These are phyloP conservation scores for Strobilomyces echinocephalus DNA, from an alignment of 768 basidiomycete genomes.

Conservation along the genomic window DNA sequence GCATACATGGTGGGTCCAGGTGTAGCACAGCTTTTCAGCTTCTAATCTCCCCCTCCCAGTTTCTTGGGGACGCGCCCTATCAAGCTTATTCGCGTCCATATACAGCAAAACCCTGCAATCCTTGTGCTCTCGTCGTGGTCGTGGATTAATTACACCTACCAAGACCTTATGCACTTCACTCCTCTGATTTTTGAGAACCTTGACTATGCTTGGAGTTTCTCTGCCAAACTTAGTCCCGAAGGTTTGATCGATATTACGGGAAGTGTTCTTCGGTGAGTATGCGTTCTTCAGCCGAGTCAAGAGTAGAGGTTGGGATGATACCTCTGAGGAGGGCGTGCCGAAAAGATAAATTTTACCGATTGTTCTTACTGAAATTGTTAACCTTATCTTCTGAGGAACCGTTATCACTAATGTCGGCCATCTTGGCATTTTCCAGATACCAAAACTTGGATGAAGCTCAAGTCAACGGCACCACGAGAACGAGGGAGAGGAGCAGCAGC, in stretches of 20 bases:
- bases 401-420: conserved; percentile 2
- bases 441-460: conserved; percentile 88
- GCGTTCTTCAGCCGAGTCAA: neutral
- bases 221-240: conserved; percentile 92
- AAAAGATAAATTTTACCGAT: conserved; percentile 36
- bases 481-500: no score
- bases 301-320: conserved; percentile 30
- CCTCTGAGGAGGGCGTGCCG: conserved; percentile 32
- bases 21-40: neutral
- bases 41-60: conserved; percentile 39
- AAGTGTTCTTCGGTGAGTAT: conserved; percentile 79
- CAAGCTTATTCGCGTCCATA: conserved; percentile 76
- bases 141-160: conserved; percentile 97
- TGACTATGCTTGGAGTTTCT: conserved; percentile 96
- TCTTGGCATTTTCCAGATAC: conserved; percentile 89
- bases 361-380: conserved; percentile 44
- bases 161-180: conserved; percentile 95
- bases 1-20: conserved; percentile 67
- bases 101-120: conserved; percentile 86
- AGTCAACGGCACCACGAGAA: no score
- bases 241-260: conserved; percentile 95
- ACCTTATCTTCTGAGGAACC: neutral
- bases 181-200: conserved; percentile 95
- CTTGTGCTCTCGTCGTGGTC: conserved; percentile 94
- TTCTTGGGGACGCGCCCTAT: conserved; percentile 95